Percentiles rank a stretch among this genome's conserved stretches.
These are phyloP conservation scores for Tylopilus rubrobrunneus DNA, from an alignment of 768 basidiomycete genomes.

Conservation along the genomic window DNA sequence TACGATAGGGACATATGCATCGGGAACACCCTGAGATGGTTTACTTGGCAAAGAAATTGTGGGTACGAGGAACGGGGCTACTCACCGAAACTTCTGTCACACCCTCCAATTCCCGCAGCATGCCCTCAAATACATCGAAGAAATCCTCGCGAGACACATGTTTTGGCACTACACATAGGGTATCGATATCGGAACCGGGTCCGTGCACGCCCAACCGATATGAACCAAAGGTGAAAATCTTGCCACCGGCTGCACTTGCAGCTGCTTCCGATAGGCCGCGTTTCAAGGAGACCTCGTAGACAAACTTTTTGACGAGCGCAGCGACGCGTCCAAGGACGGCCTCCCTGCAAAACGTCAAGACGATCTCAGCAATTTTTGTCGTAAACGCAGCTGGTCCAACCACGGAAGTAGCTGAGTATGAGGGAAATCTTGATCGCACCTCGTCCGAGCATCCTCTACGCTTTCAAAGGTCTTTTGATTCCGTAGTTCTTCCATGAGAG, in stretches of 20 bases:
- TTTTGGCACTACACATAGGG: conserved; percentile 95
- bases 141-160: conserved; percentile 96
- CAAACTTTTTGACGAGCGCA: conserved; percentile 89
- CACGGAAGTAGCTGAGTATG: not conserved
- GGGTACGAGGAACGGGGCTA: conserved; percentile 14
- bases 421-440: conserved; percentile 47
- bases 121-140: conserved; percentile 84
- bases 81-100: conserved; percentile 87
- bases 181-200: conserved; percentile 95
- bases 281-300: conserved; percentile 72
- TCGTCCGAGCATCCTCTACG: conserved; percentile 80
- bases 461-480: conserved; percentile 85
- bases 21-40: conserved; percentile 77
- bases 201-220: conserved; percentile 98
- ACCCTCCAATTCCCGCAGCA: conserved; percentile 81
- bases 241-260: conserved; percentile 88
- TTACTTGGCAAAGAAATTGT: conserved; percentile 4
- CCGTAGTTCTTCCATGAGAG: conserved; percentile 88
- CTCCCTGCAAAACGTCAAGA: conserved; percentile 56
- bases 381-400: not conserved
- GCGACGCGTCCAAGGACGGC: conserved; percentile 87
- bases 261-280: conserved; percentile 85
- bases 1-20: conserved; percentile 95
- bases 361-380: conserved; percentile 21
- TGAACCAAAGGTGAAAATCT: conserved; percentile 98